Percentiles rank a stretch among this genome's conserved stretches.
These are phyloP conservation scores for Ganoderma sp. DNA, from an alignment of 1,284 basidiomycete species.

Conservation along the genomic window DNA sequence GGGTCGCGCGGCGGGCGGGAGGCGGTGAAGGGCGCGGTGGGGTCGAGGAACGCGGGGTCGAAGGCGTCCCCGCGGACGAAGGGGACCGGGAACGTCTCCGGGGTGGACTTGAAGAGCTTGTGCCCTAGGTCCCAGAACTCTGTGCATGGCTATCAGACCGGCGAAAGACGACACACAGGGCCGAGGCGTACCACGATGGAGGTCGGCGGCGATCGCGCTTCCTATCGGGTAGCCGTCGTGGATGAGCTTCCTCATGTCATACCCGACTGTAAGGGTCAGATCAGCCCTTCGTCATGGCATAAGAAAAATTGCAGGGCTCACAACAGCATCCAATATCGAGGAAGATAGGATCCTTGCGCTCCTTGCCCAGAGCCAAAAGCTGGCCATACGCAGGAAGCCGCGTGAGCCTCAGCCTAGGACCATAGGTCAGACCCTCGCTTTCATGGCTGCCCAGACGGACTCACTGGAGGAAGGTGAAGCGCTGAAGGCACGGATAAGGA, in stretches of 20 bases:
- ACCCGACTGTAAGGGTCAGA: background rate
- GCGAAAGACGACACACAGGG: no score
- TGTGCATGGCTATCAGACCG: constrained; percentile 23
- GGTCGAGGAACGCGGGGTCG: constrained; percentile 41
- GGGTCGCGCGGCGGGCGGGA: constrained; percentile 28
- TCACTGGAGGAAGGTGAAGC: constrained; percentile 14
- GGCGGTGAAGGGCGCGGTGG: constrained; percentile 26
- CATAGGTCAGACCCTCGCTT: background rate
- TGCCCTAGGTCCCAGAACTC: constrained; percentile 41
- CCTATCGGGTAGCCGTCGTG: constrained; percentile 36
- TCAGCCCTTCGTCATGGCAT: background rate
- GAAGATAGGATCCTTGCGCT: constrained; percentile 7
- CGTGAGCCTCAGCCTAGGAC: constrained; percentile 4
- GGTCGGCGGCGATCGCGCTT: constrained; percentile 37
- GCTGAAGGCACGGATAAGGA: constrained; percentile 12
- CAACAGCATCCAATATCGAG: constrained; percentile 19
- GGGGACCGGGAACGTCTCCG: constrained; percentile 47
- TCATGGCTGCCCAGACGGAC: background rate
- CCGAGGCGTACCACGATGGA: constrained; percentile 24
- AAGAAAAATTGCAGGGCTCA: constrained; percentile 26
- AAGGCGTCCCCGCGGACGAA: constrained; percentile 53
- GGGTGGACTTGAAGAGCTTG: constrained; percentile 38
- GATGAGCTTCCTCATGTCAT: constrained; percentile 10
- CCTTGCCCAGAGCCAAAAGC: constrained; percentile 12
- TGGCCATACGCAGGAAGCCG: constrained; percentile 9